Base-by-base conservation (phyloP, 257 asterid genomes). In the Handroanthus guayacan region DNA sequence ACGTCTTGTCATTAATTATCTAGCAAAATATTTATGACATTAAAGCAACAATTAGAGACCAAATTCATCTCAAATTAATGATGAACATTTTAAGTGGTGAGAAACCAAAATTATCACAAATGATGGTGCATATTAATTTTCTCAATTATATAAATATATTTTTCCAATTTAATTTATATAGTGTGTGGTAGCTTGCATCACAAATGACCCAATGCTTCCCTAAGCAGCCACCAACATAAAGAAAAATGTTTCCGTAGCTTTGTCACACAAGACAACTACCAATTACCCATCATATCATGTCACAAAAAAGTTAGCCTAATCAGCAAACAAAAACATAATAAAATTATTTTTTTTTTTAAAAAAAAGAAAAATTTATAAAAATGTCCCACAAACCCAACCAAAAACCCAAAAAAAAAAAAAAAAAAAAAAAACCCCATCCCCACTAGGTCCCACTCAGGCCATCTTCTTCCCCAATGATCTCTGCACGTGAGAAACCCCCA, bases 201-300 rank as follows among this genome's bases (percentile, higher is more conserved):
- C 62, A 57, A 72, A 82, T 89, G 97, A 94, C 85, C 12, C 44
- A 47, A 87, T 84, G 97, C 96, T 90, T 79, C 52, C 71, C 69
- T 90, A 82, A 88, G 90, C 93, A 79, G 85, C 60, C 97, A 87
- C 93, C 87, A 77, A 62, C 17, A 37, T 18, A 64, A 73, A 16
- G 58, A 64, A 71, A n/a, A 14, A 41, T 61, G 80, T 79, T 78
- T 74, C 77, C 84, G 82, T 80, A 76, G 88, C 81, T 84, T 67
- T 82, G 89, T 84, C 82, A 82, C 80, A 74, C 85, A 88, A 78
- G 90, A 84, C 90, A 91, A 87, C 88, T 72, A 84, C 90, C 88
- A 87, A 84, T 87, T 83, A 77, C 54, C 77, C 82, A 89, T 88
- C 86, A 90, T 25, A 25, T 86, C 87, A 91, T 86, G 43, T 31